A percentile compares a stretch with the other conserved stretches of the same genome.
These are phyloP conservation scores for Ceratocystis variospora DNA, from an alignment of 2,329 filamentous ascomycete species.

Conservation along the genomic window DNA sequence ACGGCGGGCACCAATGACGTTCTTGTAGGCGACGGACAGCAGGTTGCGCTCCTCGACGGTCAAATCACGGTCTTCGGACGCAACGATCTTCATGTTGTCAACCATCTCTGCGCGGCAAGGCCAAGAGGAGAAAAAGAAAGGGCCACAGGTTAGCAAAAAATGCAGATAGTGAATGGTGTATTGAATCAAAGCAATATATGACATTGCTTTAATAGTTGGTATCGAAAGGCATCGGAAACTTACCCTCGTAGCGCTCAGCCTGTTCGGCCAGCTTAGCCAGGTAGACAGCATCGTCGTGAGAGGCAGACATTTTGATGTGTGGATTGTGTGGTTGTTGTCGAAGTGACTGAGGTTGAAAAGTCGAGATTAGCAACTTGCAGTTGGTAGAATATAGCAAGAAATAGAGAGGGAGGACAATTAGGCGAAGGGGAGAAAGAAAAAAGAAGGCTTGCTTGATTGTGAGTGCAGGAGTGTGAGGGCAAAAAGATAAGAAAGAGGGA, in stretches of 20 bases:
- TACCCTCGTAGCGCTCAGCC: slow-evolving; percentile 99
- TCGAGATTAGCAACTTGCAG: slow-evolving; percentile 6
- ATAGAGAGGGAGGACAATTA: neutral
- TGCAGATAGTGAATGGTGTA: slow-evolving; percentile 9
- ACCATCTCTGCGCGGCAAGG: slow-evolving; percentile 66
- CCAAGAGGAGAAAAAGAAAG: neutral
- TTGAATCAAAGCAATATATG: slow-evolving; percentile 18
- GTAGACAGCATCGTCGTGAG: slow-evolving; percentile 92
- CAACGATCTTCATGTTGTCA: slow-evolving; percentile 98
- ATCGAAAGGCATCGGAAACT: slow-evolving; percentile 10
- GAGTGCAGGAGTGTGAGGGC: neutral
- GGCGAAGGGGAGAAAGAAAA: slow-evolving; percentile 7
- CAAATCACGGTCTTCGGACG: slow-evolving; percentile 69
- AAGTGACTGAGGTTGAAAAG: slow-evolving; percentile 14
- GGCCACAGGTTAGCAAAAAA: slow-evolving; percentile 12
- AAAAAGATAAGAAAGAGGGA: slow-evolving; percentile 3
- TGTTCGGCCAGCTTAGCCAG: slow-evolving; percentile 99
- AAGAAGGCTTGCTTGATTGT: neutral
- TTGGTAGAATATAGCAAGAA: neutral
- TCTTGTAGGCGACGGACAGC: slow-evolving; percentile 96
- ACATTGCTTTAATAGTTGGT: neutral
- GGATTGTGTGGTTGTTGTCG: slow-evolving; percentile 22
- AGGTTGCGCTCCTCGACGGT: slow-evolving; percentile 95
- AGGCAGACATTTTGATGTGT: slow-evolving; percentile 54
- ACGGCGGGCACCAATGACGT: slow-evolving; percentile 92